Percentiles rank a stretch among this genome's conserved stretches.
These are phyloP conservation scores for Phytophthora sojae DNA, from an alignment of 352 stramenopile genomes.

Conservation along the genomic window DNA sequence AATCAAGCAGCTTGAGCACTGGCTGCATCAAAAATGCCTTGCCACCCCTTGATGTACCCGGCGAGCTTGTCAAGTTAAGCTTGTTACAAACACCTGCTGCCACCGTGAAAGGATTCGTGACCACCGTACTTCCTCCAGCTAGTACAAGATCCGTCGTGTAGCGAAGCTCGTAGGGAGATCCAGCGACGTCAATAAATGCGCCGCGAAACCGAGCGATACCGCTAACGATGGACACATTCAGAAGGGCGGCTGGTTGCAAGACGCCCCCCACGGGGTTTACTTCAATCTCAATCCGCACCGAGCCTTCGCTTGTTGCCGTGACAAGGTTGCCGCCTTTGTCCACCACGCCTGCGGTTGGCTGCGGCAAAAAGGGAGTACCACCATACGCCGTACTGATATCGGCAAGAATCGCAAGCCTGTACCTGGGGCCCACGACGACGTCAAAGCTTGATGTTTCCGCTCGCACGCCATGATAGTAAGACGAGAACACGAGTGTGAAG, in stretches of 20 bases:
- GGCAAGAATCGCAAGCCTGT: constrained; percentile 66
- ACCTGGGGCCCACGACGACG: constrained; percentile 66
- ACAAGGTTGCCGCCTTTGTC: constrained; percentile 84
- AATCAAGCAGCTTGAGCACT: constrained; percentile 82
- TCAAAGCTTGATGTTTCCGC: constrained; percentile 78
- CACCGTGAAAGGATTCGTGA: constrained; percentile 86
- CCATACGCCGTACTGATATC: constrained; percentile 85
- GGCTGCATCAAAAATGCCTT: constrained; percentile 81
- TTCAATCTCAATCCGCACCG: constrained; percentile 70
- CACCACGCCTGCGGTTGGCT: constrained; percentile 79
- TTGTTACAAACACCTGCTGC: constrained; percentile 58
- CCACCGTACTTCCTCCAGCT: constrained; percentile 53
- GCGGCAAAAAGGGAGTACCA: constrained; percentile 77
- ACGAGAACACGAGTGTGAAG: constrained; percentile 79
- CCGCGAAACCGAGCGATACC: constrained; percentile 70
- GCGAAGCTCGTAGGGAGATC: constrained; percentile 76
- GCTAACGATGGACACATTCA: constrained; percentile 63
- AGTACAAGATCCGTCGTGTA: constrained; percentile 75
- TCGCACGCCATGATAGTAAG: constrained; percentile 71
- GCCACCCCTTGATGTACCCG: constrained; percentile 55
- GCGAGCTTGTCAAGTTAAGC: constrained; percentile 55
- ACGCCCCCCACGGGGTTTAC: constrained; percentile 66
- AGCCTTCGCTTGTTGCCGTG: constrained; percentile 48
- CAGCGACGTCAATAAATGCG: constrained; percentile 78
- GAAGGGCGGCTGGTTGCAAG: constrained; percentile 49